Evolutionary conservation across 228 moss, liverwort and hornwort genomes (phyloP).

Genomic region (Sphagnum fallax): DNA sequence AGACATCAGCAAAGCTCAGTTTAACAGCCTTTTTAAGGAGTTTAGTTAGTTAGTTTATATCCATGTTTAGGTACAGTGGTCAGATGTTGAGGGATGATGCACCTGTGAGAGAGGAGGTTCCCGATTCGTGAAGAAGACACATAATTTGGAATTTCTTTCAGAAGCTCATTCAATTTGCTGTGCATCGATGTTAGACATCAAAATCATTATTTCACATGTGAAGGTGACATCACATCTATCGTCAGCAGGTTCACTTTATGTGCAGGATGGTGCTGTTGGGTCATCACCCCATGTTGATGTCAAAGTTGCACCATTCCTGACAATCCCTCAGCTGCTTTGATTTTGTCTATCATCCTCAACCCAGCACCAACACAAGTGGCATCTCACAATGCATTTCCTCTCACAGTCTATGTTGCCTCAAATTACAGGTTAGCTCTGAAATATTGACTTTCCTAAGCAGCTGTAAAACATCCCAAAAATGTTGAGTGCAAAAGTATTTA

Average conservation of each 20-base stretch:
- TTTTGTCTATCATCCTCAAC: conserved; percentile 45
- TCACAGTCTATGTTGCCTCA: conserved; percentile 56
- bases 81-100: not conserved
- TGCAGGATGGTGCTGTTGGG: conserved; percentile 63
- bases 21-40: conserved; percentile 43
- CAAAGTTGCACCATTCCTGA: conserved; percentile 58
- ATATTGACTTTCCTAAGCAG: too few species aligned
- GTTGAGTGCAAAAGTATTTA: too few species aligned
- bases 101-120: not conserved
- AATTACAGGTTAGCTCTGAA: conserved; percentile 30
- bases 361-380: conserved; percentile 39
- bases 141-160: not conserved
- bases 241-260: conserved; percentile 31
- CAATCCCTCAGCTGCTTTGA: conserved; percentile 48
- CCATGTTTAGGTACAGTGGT: not conserved
- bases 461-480: too few species aligned
- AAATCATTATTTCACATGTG: not conserved
- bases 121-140: not conserved
- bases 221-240: conserved; percentile 43
- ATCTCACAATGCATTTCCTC: conserved; percentile 37
- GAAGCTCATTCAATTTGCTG: not conserved
- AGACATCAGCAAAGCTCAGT: conserved; percentile 42
- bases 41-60: conserved; percentile 6
- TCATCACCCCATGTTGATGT: conserved; percentile 54
- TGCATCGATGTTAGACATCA: not conserved